Evolutionary conservation across 495 filamentous ascomycete species (phyloP), one percentile per base, ranked within the genome.

Genomic region (Beverwykella pulmonaria): DNA sequence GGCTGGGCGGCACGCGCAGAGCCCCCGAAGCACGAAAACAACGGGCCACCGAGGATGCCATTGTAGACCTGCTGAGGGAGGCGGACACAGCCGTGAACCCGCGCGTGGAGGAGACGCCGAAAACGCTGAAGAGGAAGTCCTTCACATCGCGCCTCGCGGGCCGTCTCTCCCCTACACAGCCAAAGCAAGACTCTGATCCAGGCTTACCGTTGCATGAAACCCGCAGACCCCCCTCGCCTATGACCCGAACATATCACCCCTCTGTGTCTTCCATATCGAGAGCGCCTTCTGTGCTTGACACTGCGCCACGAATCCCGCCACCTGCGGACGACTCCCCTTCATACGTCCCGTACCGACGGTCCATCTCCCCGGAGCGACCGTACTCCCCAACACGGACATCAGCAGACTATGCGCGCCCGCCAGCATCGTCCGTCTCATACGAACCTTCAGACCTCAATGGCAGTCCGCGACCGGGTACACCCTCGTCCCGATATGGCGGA

Each of bases 371-470:
- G 0, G 82, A 81, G 0, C 76, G 91, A 48, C 84, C 92, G 14
- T 93, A 90, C 87, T 88, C 88, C 9, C 90, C 92, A 0, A 86
- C 87, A 2, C 84, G 88, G 65, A 80, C 74, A 56, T 82, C 81
- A 5, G 79, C 84, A 4, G 89, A 92, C 49, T 92, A 85, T 71
- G 74, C 78, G 2, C 82, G 89, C 41, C 91, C 90, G 2, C 89
- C 90, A 10, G 86, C 88, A 9, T 83, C 87, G 0, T 84, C 80
- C 66, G 78, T 86, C 23, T 76, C 86, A 20, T 98, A 94, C 74
- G 94, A 97, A 73, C 90, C 92, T 0, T 83, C 87, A 19, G 92
- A 97, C 71, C 74, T 97, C 56, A 94, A 97, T 73, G 94, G 94
- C 8, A 91, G 84, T 41, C 93, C 94, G 9, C 80, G 94, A 64